These are phyloP conservation scores for Eutrema yunnanense DNA, from an alignment of 345 rosid species.

Conservation along the genomic window DNA sequence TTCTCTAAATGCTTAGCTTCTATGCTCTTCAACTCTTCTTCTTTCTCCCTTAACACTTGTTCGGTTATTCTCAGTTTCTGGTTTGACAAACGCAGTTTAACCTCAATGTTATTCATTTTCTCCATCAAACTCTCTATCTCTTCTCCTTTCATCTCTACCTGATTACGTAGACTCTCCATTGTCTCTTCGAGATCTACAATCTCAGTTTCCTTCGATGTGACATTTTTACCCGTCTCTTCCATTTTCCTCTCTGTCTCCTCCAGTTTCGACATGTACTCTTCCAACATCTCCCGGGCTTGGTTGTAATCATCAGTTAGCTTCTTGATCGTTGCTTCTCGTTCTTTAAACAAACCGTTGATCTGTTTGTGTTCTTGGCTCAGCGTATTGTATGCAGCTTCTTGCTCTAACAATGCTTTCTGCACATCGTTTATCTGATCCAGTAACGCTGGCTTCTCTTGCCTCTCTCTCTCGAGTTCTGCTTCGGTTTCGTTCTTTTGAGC, in stretches of 20 bases:
- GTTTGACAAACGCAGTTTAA: constrained; percentile 80
- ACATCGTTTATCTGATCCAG: constrained; percentile 38
- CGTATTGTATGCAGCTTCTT: constrained; percentile 33
- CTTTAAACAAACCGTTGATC: constrained; percentile 31
- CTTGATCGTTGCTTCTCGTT: constrained; percentile 34
- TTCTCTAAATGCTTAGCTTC: constrained; percentile 64
- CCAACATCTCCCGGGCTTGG: constrained; percentile 37
- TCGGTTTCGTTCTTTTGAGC: constrained; percentile 37
- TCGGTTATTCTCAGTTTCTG: constrained; percentile 92
- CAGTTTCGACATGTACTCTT: constrained; percentile 36
- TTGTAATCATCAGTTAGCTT: constrained; percentile 39
- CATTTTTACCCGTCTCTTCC: constrained; percentile 35
- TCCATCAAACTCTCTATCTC: constrained; percentile 51
- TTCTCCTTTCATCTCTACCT: constrained; percentile 75
- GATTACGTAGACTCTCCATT: constrained; percentile 58
- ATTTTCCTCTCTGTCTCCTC: constrained; percentile 52
- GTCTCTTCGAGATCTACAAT: constrained; percentile 50
- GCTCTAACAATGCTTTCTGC: constrained; percentile 36
- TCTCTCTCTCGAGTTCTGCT: constrained; percentile 47
- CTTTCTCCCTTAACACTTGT: constrained; percentile 68
- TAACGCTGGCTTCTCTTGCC: constrained; percentile 39
- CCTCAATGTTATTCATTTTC: constrained; percentile 57
- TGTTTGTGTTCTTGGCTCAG: constrained; percentile 48
- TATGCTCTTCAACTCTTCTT: constrained; percentile 52
- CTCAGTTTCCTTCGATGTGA: constrained; percentile 35